These are phyloP conservation scores for Centrapalus pauciflorus DNA, from an alignment of 129 eudicot genomes.

Conservation along the genomic window DNA sequence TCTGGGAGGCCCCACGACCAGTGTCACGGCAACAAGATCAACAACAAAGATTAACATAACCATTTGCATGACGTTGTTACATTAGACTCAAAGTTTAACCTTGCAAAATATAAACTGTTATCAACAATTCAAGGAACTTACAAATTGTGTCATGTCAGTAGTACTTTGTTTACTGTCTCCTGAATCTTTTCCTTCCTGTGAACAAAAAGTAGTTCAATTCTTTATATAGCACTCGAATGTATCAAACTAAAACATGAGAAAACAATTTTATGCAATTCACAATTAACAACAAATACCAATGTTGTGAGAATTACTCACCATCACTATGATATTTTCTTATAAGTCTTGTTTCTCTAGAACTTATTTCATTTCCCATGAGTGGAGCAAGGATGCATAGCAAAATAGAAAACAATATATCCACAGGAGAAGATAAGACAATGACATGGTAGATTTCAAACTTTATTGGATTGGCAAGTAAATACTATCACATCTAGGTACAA, in stretches of 20 bases:
- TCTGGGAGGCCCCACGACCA: no score
- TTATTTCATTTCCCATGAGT: neutral
- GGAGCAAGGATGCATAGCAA: no score
- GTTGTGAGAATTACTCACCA: neutral
- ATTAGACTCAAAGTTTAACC: neutral
- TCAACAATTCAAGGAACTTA: constrained; percentile 32
- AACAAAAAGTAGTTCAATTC: constrained; percentile 15
- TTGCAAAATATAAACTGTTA: constrained; percentile 1
- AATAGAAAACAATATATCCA: no score
- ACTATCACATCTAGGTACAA: no score
- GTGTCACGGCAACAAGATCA: neutral
- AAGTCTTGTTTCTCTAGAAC: neutral
- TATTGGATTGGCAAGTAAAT: neutral
- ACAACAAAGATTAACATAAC: neutral
- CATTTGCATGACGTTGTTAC: no score
- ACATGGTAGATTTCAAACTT: neutral
- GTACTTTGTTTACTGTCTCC: constrained; percentile 74
- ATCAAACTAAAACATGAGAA: neutral
- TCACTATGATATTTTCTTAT: neutral
- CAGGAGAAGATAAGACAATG: constrained; percentile 4
- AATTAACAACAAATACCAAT: neutral
- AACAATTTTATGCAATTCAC: neutral
- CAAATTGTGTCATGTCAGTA: constrained; percentile 90
- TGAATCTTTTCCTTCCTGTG: constrained; percentile 68
- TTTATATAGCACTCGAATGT: neutral